Conservation (phyloP, 2,329 filamentous ascomycete genomes). For the Colletotrichum sp. region DNA sequence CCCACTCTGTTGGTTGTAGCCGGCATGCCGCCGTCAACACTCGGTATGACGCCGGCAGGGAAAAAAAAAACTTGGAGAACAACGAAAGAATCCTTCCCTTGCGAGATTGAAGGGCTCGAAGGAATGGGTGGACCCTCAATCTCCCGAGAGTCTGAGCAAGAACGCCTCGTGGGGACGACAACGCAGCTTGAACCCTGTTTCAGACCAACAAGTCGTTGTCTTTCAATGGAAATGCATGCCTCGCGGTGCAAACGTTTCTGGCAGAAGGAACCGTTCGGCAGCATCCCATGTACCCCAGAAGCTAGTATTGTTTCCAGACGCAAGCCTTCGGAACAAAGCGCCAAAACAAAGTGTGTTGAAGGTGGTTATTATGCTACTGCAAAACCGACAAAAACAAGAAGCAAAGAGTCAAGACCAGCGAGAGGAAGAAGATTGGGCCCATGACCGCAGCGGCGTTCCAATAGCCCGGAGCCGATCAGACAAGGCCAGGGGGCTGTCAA, state of each 20-base stretch:
- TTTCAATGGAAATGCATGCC: background rate
- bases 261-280: background rate
- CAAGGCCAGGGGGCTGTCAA: background rate
- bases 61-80: background rate
- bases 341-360: background rate
- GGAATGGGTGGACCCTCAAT: conserved; percentile 3
- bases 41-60: background rate
- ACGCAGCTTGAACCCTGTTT: background rate
- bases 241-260: background rate
- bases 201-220: background rate
- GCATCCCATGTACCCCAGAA: background rate
- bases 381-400: background rate
- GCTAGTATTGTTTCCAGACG: background rate
- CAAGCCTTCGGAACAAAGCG: background rate
- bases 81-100: background rate
- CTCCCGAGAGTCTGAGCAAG: background rate
- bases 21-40: background rate
- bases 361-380: background rate
- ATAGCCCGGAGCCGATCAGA: background rate
- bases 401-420: background rate
- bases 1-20: background rate
- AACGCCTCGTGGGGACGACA: background rate
- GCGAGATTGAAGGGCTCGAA: background rate
- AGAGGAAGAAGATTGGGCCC: background rate
- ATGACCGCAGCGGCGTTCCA: background rate